A percentile compares a stretch with the other conserved stretches of the same genome.
phyloP scores from a whole-genome alignment of 106 monocot genomes.

The Iris macrosiphon region DNA sequence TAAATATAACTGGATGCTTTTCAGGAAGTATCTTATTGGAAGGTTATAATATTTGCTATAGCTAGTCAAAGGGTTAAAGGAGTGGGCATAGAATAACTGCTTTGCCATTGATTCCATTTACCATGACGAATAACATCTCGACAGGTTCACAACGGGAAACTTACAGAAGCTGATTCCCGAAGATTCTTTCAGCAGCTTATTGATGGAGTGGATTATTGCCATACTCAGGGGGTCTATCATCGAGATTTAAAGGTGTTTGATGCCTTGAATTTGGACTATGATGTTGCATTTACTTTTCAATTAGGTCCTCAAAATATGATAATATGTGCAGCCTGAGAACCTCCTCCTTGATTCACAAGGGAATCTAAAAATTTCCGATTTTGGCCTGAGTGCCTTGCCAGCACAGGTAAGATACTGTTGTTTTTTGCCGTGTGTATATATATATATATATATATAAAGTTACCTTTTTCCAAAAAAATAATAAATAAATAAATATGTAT shows the following conservation, averaged over 20 bases:
- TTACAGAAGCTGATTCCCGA: slow-evolving; percentile 74
- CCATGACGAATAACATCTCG: slow-evolving; percentile 8
- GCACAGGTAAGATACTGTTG: slow-evolving; percentile 35
- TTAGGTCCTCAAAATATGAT: slow-evolving; percentile 8
- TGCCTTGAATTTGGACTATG: neutral
- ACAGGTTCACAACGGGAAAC: slow-evolving; percentile 70
- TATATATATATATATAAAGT: slow-evolving; percentile 1
- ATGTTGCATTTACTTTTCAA: neutral
- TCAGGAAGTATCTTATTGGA: too few species aligned
- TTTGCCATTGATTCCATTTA: neutral
- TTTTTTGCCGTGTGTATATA: neutral
- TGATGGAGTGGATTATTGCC: slow-evolving; percentile 92
- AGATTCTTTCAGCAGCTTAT: slow-evolving; percentile 96
- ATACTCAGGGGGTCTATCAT: slow-evolving; percentile 88
- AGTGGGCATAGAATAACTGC: too few species aligned
- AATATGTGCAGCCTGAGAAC: slow-evolving; percentile 71
- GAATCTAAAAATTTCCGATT: slow-evolving; percentile 94
- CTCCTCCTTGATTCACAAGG: slow-evolving; percentile 93
- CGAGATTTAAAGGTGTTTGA: slow-evolving; percentile 78
- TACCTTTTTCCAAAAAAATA: too few species aligned
- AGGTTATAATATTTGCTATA: too few species aligned
- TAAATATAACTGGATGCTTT: too few species aligned
- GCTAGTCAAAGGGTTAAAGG: too few species aligned
- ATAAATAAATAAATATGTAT: too few species aligned
- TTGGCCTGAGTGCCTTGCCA: slow-evolving; percentile 88